Evolutionary conservation across 2,329 filamentous ascomycete species (phyloP), one percentile per base, ranked within the genome.

Genomic region (Ceratocystis alfenasii): DNA sequence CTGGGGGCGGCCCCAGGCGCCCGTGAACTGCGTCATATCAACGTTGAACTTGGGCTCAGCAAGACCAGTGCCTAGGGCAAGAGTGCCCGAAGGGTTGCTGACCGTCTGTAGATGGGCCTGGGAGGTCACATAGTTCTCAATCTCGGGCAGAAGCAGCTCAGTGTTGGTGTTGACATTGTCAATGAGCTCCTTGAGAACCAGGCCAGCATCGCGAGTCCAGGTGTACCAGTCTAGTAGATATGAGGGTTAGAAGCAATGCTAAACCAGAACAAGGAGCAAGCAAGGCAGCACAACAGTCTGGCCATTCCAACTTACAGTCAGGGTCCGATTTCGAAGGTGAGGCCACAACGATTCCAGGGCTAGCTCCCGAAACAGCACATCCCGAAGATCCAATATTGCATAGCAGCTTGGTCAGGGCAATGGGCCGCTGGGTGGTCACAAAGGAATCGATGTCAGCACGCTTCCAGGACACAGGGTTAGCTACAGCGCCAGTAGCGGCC

Each of bases 31-130:
- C 8, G 78, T 81, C 67, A 81, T 75, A 69, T 90, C 81, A 50
- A 84, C 83, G 66, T 87, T 78, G 75, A 83, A 92, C 75, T 92
- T 92, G 66, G 89, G 82, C 74, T 93, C 89, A 36, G 82, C 89
- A 6, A 93, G 75, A 22, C 82, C 82, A 15, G 72, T 70, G 44
- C 81, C 81, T 67, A 82, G 76, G 0, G 76, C 75, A 4, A 84
- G 72, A 22, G 75, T 75, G 0, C 87, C 87, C 0, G 87, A 89
- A 0, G 86, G 89, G 74, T 90, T 91, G 5, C 81, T 80, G 1
- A 89, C 79, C 0, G 78, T 80, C 73, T 90, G 87, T 0, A 90
- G 77, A 63, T 78, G 77, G 6, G 87, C 86, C 74, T 91, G 87
- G 1, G 87, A 75, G 28, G 76, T 78, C 70, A 90, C 83, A 70